Percentiles rank a stretch among this genome's conserved stretches.
Evolutionary conservation across 2,329 filamentous ascomycete species (phyloP).

Genomic region (Ophiosphaerella korrae): DNA sequence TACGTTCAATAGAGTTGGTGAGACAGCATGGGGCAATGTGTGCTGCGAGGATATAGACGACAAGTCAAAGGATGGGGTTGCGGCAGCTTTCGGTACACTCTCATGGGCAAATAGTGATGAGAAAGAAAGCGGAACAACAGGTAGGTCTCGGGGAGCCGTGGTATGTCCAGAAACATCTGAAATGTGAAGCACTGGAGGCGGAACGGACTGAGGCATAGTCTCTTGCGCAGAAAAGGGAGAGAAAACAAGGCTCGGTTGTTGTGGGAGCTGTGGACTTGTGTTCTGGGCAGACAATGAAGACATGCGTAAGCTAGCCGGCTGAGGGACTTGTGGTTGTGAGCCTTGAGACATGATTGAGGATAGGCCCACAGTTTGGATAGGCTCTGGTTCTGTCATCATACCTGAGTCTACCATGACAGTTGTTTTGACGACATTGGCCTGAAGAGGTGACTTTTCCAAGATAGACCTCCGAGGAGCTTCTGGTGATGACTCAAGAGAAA

Average conservation of each 20-base stretch:
- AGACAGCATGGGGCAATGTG: conserved; percentile 27
- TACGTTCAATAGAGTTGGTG: conserved; percentile 19
- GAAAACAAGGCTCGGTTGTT: conserved; percentile 21
- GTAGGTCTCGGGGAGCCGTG: conserved; percentile 27
- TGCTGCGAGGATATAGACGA: conserved; percentile 28
- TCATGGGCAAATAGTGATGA: conserved; percentile 19
- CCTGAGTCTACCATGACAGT: conserved; percentile 62
- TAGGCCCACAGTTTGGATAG: conserved; percentile 41
- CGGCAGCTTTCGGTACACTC: conserved; percentile 22
- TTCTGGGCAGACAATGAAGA: conserved; percentile 37
- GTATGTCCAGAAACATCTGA: conserved; percentile 34
- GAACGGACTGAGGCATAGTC: conserved; percentile 25
- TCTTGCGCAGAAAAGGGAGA: conserved; percentile 30
- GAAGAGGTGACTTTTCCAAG: conserved; percentile 28
- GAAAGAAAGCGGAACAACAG: conserved; percentile 20
- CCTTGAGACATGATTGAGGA: conserved; percentile 39
- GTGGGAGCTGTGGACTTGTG: conserved; percentile 27
- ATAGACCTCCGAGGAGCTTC: conserved; percentile 30
- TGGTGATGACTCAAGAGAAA: conserved; percentile 41
- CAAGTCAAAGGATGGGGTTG: conserved; percentile 12
- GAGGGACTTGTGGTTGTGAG: conserved; percentile 29
- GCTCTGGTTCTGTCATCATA: conserved; percentile 67
- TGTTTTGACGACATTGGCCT: conserved; percentile 29
- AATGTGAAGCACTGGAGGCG: conserved; percentile 23
- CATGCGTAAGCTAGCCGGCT: conserved; percentile 18